Base-by-base conservation (phyloP, 2,329 filamentous ascomycete genomes). In the Botryotinia convoluta region DNA sequence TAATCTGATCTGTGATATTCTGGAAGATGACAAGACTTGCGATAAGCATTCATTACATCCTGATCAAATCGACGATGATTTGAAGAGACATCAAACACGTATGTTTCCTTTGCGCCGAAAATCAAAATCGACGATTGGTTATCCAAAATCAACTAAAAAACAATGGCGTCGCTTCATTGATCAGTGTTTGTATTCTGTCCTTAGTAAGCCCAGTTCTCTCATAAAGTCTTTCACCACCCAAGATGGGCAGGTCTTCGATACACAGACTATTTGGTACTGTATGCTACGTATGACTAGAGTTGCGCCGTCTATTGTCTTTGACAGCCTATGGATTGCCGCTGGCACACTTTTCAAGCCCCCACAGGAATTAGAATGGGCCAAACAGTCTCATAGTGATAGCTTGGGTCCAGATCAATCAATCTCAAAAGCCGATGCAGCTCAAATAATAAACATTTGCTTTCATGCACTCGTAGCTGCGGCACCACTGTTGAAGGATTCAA, bases 321-420 rank as follows among this genome's bases (percentile, higher is more conserved):
- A 91, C 78, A 90, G 88, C 77, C 83, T 92, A 8, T 92, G 90
- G 90, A 83, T 88, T 75, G 88, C 88, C 9, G 84, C 89, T 1
- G 86, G 85, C 12, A 84, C 84, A 64, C 82, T 92, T 7, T 92
- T 91, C 76, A 82, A 84, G n/a, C 85, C 87, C 2, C 87, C 89
- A 1, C 73, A 77, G 60, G 74, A 76, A 54, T 61, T 80, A 42
- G 79, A 80, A 22, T 78, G 77, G 77, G 73, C 72, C 14, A 78
- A 77, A 69, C 77, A 79, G 26, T 48, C 65, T 32, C 51, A 69
- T 37, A 51, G 54, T 37, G 69, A 73, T 39, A 63, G 67, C 8
- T 44, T 32, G 12, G 20, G 59, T 16, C 68, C 74, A 14, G 72
- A 74, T 20, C 72, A 69, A 57, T 29, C 77, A 48, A 29, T 79